A percentile compares a stretch with the other conserved stretches of the same genome.
phyloP scores from a whole-genome alignment of 805 yeast genomes.

The Candida vartiovaarae region DNA sequence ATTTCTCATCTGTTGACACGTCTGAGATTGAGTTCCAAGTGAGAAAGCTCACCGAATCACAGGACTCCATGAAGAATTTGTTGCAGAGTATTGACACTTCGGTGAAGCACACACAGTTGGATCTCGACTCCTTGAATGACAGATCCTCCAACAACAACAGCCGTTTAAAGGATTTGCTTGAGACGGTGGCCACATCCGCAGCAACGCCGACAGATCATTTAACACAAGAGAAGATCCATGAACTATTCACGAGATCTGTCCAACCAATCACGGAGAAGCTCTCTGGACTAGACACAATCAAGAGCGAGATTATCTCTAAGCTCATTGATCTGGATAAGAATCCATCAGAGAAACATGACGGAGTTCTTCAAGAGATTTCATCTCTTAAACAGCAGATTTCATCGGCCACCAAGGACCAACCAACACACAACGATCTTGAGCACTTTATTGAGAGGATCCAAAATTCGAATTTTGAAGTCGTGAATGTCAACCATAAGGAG shows the following conservation, averaged over 20 bases:
- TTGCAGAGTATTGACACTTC: constrained; percentile 21
- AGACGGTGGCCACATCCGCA: constrained; percentile 11
- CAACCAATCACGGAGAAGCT: background rate
- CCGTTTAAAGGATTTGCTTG: constrained; percentile 21
- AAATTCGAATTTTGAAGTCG: background rate
- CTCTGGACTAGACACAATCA: background rate
- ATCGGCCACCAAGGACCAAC: background rate
- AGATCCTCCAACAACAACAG: constrained; percentile 24
- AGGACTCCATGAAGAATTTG: constrained; percentile 25
- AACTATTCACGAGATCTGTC: background rate
- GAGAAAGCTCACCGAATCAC: constrained; percentile 23
- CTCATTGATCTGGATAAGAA: background rate
- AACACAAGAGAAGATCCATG: constrained; percentile 1
- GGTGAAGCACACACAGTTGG: constrained; percentile 24
- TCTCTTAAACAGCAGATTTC: background rate
- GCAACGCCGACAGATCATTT: background rate
- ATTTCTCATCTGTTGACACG: constrained; percentile 13
- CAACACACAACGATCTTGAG: background rate
- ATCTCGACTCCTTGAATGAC: constrained; percentile 20
- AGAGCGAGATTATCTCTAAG: background rate
- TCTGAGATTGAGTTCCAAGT: constrained; percentile 22
- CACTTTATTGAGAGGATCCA: background rate
- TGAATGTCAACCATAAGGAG: background rate
- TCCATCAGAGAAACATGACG: background rate
- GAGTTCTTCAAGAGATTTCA: background rate